Conservation (phyloP, 805 yeast species). For the Metschnikowia similis region DNA sequence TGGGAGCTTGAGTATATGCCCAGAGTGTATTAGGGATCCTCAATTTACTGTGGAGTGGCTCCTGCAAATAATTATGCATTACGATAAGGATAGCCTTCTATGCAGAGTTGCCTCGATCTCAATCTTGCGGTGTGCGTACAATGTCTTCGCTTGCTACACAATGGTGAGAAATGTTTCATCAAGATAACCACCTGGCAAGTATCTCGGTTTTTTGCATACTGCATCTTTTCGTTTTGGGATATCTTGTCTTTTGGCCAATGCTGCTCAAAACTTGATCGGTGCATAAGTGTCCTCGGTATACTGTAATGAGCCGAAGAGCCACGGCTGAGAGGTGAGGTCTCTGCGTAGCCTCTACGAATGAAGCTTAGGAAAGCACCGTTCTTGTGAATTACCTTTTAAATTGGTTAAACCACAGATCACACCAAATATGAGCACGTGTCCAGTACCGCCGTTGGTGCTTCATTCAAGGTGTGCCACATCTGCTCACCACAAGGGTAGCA, state of each 20-base stretch:
- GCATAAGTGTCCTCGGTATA: too few species aligned
- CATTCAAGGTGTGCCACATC: background rate
- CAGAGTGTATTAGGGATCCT: slow-evolving; percentile 1
- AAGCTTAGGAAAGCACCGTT: too few species aligned
- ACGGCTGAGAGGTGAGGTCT: too few species aligned
- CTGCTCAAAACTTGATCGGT: too few species aligned
- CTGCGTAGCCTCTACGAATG: too few species aligned
- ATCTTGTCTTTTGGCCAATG: too few species aligned
- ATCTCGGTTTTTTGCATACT: too few species aligned
- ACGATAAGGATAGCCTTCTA: slow-evolving; percentile 1
- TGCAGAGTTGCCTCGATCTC: background rate
- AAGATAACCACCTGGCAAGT: too few species aligned
- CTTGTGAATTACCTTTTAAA: background rate
- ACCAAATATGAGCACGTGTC: background rate
- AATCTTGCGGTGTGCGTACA: background rate
- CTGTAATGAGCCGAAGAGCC: too few species aligned
- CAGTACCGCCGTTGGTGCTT: background rate
- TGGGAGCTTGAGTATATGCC: background rate
- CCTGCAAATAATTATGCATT: slow-evolving; percentile 3
- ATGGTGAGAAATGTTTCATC: background rate
- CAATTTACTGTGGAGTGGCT: slow-evolving; percentile 4
- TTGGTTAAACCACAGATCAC: background rate
- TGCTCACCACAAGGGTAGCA: background rate
- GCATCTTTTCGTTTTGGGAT: too few species aligned
- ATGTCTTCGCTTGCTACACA: background rate